Percentiles rank a stretch among this genome's conserved stretches.
Conservation (phyloP, 352 stramenopile species). For the Blastocystis sp. region DNA sequence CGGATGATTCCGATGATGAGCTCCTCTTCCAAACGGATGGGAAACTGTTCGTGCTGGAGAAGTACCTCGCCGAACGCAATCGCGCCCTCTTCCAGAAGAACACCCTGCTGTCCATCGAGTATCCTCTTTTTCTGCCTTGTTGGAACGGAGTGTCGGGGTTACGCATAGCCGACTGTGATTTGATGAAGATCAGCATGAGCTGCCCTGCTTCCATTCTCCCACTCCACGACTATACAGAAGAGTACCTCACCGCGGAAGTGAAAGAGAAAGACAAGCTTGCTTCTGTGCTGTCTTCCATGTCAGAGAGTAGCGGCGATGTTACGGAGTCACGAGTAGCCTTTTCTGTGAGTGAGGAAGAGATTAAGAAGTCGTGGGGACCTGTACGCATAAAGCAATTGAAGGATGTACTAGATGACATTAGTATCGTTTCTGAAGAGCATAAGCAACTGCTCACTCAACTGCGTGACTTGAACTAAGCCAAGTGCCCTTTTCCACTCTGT, state of each 20-base stretch:
- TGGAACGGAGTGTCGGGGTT: background rate
- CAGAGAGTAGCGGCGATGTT: background rate
- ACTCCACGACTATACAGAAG: background rate
- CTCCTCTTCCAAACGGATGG: constrained; percentile 53
- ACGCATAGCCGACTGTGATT: constrained; percentile 42
- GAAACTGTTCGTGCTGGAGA: constrained; percentile 9
- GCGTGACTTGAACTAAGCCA: background rate
- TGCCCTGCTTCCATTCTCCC: constrained; percentile 24
- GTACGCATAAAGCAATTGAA: constrained; percentile 14
- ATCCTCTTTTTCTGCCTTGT: constrained; percentile 26
- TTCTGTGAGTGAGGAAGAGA: constrained; percentile 19
- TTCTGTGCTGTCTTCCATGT: constrained; percentile 2
- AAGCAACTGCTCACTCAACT: constrained; percentile 30
- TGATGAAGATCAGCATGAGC: constrained; percentile 13
- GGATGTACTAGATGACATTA: constrained; percentile 35
- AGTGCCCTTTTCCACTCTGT: constrained; percentile 5
- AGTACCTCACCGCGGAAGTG: background rate
- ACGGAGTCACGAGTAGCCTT: background rate
- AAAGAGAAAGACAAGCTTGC: background rate
- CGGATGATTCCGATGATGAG: constrained; percentile 22
- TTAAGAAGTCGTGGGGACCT: constrained; percentile 1
- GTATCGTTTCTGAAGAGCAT: constrained; percentile 52
- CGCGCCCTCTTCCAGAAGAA: background rate
- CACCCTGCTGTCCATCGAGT: constrained; percentile 29
- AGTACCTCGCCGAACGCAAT: constrained; percentile 24